Evolutionary conservation across 2,329 filamentous ascomycete species (phyloP), one percentile per base, ranked within the genome.

Genomic region (Aspergillus ibericus): DNA sequence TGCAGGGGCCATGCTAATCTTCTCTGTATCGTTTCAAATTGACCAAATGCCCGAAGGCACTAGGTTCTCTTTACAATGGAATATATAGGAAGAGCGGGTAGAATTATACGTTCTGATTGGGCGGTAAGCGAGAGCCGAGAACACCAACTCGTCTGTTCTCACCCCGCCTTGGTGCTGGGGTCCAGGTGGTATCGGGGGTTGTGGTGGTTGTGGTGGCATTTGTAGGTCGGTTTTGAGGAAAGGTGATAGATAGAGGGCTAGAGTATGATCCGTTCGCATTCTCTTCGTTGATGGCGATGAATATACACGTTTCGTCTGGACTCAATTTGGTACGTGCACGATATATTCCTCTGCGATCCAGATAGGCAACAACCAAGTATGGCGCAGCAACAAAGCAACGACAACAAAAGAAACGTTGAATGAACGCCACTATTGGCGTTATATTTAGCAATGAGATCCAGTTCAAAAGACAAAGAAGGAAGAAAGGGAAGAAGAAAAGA

Each of bases 1-100:
- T 86, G 84, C 84, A 86, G 84, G 84, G 88, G 87, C 87, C 87
- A 90, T 90, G 88, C 88, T 90, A 89, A 88, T 88, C 84, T 88
- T 88, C 85, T 88, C 85, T 88, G 83, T 86, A 85, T 85, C 82
- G 82, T 84, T 85, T 83, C 82, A 84, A 85, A 82, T 83, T 85
- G 82, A 85, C 83, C 82, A 84, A 82, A 83, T 83, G 78, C 75
- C 77, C 76, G 72, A 77, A 79, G 75, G 77, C 74, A 70, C 44
- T 50, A 27, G 35, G 0, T 7, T 0, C 0, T 7, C 42, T 18
- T 68, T 62, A 54, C 52, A 63, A 36, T 65, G 64, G 20, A 16
- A 55, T 70, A 70, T 72, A 72, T 63, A 38, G 56, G 35, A 58
- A 15, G 4, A 3, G 2, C 4, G 13, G 12, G 4, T 48, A 22